Evolutionary conservation across 1,284 basidiomycete genomes (phyloP).

Genomic region (Cryptococcus depauperatus): DNA sequence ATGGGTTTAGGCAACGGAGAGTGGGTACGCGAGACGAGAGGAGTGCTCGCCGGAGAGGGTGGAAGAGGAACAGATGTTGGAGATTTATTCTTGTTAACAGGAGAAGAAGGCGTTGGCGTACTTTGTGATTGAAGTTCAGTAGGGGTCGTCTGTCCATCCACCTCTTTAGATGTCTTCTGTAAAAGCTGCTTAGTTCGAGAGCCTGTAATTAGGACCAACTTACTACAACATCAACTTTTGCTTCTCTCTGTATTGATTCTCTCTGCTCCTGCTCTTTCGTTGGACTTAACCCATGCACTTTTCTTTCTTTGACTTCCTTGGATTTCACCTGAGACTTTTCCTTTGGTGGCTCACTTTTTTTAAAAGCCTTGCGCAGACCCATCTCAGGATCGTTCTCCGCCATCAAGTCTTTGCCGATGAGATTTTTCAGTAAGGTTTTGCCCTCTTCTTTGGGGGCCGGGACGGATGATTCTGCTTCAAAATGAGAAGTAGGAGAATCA

Average conservation of each 20-base stretch:
- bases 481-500: not conserved
- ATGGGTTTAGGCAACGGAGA: slow-evolving; percentile 22
- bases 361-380: slow-evolving; percentile 39
- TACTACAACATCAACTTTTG: not conserved
- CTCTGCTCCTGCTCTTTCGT: slow-evolving; percentile 3
- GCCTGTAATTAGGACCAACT: not conserved
- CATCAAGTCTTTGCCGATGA: slow-evolving; percentile 40
- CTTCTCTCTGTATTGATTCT: slow-evolving; percentile 8
- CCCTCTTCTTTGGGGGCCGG: not conserved
- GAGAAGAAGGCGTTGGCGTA: slow-evolving; percentile 1
- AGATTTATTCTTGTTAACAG: no score
- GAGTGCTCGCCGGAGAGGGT: slow-evolving; percentile 22
- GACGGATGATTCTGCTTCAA: not conserved
- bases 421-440: slow-evolving; percentile 15
- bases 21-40: slow-evolving; percentile 19
- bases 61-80: slow-evolving; percentile 32
- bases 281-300: slow-evolving; percentile 29
- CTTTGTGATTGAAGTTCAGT: slow-evolving; percentile 9
- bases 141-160: slow-evolving; percentile 4
- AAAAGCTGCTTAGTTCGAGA: not conserved
- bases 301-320: slow-evolving; percentile 15
- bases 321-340: not conserved
- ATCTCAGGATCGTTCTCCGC: slow-evolving; percentile 35
- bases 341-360: slow-evolving; percentile 15
- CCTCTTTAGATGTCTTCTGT: not conserved